Percentiles rank a stretch among this genome's conserved stretches.
phyloP scores from a whole-genome alignment of 495 filamentous ascomycete genomes.

The Xylaria longipes region DNA sequence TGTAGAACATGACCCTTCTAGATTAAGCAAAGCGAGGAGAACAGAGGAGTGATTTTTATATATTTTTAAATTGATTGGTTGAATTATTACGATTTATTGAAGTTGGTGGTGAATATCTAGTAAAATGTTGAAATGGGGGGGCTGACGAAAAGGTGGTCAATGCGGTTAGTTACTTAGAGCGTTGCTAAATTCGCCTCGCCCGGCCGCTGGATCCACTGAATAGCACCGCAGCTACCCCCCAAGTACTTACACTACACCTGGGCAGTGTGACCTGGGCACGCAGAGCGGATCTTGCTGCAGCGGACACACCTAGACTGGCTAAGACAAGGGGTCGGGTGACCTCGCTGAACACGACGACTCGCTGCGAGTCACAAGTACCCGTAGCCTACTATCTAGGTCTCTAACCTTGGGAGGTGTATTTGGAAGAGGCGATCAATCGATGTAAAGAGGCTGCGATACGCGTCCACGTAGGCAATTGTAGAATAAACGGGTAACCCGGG shows the following conservation, averaged over 20 bases:
- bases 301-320: conserved; percentile 18
- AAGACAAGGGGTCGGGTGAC: conserved; percentile 28
- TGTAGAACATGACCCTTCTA: no score
- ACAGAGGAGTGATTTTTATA: no score
- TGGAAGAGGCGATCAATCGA: neutral
- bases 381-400: neutral
- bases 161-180: conserved; percentile 8
- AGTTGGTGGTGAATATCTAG: no score
- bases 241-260: conserved; percentile 1
- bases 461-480: conserved; percentile 20
- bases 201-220: conserved; percentile 2
- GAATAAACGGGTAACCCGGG: conserved; percentile 15
- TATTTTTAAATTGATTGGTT: no score
- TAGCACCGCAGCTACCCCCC: conserved; percentile 4
- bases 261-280: conserved; percentile 7
- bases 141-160: no score
- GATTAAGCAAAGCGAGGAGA: no score
- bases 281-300: conserved; percentile 17
- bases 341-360: conserved; percentile 21
- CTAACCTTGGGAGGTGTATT: neutral
- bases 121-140: no score
- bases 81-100: no score
- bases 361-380: conserved; percentile 7
- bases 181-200: conserved; percentile 21
- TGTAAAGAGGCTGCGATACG: neutral